These are phyloP conservation scores for Teunomyces funiuensis DNA, from an alignment of 805 yeast species.

Conservation along the genomic window DNA sequence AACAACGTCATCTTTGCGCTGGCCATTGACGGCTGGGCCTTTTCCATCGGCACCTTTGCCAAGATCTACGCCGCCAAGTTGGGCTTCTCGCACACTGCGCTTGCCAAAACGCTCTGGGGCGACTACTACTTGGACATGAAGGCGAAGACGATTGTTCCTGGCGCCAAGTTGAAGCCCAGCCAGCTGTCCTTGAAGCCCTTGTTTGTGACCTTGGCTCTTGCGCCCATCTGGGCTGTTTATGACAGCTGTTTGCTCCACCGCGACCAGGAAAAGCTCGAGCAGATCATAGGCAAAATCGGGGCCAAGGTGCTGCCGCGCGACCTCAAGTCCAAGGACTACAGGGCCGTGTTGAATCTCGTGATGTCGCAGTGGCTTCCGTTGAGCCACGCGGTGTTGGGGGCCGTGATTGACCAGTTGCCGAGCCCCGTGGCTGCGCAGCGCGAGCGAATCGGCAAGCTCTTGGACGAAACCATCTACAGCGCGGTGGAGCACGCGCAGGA, in stretches of 20 bases:
- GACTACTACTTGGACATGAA: slow-evolving; percentile 88
- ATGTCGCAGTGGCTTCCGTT: slow-evolving; percentile 95
- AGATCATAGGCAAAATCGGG: slow-evolving; percentile 68
- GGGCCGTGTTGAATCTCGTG: slow-evolving; percentile 57
- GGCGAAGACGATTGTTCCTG: slow-evolving; percentile 75
- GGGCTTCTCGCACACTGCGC: slow-evolving; percentile 76
- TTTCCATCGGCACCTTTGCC: slow-evolving; percentile 84
- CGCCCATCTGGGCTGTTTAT: slow-evolving; percentile 90
- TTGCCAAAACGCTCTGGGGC: slow-evolving; percentile 93
- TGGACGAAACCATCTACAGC: slow-evolving; percentile 44
- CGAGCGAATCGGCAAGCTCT: slow-evolving; percentile 64
- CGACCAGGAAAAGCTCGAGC: slow-evolving; percentile 69
- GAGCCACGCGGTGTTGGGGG: slow-evolving; percentile 77
- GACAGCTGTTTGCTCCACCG: slow-evolving; percentile 64
- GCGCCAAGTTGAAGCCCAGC: slow-evolving; percentile 62
- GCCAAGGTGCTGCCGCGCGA: slow-evolving; percentile 75
- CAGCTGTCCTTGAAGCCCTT: slow-evolving; percentile 59
- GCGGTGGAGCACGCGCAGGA: slow-evolving; percentile 43
- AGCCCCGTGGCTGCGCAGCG: slow-evolving; percentile 78
- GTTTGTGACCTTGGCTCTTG: slow-evolving; percentile 83
- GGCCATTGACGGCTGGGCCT: slow-evolving; percentile 98
- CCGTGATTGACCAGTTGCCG: slow-evolving; percentile 83
- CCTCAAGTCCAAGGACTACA: slow-evolving; percentile 73
- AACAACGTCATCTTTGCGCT: slow-evolving; percentile 88
- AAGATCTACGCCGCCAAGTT: slow-evolving; percentile 80